Conservation (phyloP, 129 eudicot species). For the Apium graveolens region DNA sequence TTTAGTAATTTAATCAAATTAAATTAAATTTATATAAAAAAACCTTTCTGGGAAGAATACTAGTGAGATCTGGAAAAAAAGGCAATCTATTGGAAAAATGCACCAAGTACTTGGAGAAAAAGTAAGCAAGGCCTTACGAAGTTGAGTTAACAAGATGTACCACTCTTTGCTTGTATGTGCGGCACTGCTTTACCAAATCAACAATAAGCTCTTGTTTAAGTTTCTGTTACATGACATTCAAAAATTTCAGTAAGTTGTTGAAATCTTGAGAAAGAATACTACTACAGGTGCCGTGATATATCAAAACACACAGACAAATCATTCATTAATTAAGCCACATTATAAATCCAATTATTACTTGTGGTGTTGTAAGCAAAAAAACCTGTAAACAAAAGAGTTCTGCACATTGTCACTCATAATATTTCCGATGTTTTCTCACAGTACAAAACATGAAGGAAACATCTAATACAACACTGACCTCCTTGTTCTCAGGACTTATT, state of each 20-base stretch:
- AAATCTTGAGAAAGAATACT: background rate
- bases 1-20: background rate
- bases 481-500: slow-evolving; percentile 68
- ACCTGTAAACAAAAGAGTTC: background rate
- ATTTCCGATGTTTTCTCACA: background rate
- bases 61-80: background rate
- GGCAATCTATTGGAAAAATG: background rate
- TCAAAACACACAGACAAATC: background rate
- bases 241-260: background rate
- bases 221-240: slow-evolving; percentile 37
- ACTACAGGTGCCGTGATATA: background rate
- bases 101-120: background rate
- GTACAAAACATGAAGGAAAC: background rate
- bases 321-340: background rate
- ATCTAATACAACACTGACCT: slow-evolving; percentile 32
- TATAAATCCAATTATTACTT: background rate
- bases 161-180: slow-evolving; percentile 86
- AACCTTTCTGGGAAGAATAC: background rate
- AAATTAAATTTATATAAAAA: background rate
- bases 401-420: background rate
- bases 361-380: background rate
- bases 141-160: slow-evolving; percentile 97
- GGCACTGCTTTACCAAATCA: slow-evolving; percentile 95
- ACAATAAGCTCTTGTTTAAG: slow-evolving; percentile 82
- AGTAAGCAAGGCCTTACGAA: slow-evolving; percentile 62